Base-by-base conservation (phyloP, 2,329 filamentous ascomycete species). In the Curvularia sp. region DNA sequence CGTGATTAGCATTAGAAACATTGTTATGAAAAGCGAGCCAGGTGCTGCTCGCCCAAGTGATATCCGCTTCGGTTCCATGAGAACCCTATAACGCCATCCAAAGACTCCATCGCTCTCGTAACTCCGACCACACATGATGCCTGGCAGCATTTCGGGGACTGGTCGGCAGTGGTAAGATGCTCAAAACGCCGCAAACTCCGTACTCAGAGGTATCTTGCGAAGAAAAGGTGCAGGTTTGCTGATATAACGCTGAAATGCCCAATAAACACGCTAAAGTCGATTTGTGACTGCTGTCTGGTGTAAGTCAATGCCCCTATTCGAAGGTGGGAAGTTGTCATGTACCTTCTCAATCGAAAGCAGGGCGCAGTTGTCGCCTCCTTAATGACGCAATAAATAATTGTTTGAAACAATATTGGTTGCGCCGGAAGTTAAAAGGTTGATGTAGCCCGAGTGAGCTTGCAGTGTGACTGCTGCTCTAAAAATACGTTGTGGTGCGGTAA, bases 1-100 rank as follows among this genome's bases (percentile, higher is more conserved):
- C 55, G 66, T 65, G 42, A 76, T 73, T 74, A 77, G 67, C 57
- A 76, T 72, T 72, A 77, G 55, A 51, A 73, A 62, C 54, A 70
- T 51, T 60, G 51, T 65, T 57, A 74, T 51, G 45, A 70, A 51
- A 52, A 59, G 61, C 45, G 67, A 57, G 50, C 45, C 56, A 48
- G 41, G 59, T 52, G 56, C 49, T 60, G 58, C 49, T 55, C 38
- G 59, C 53, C 52, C 56, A 61, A 53, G 59, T 46, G 42, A 62
- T 53, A 34, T 46, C 53, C 51, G 59, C 60, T 45, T 53, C 54
- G 55, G 46, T 57, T 49, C 48, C 60, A 49, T 38, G 49, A 60
- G 39, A 45, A 52, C 27, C 45, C 58, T 57, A 51, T 53, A 58
- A 65, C 45, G 61, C 62, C 66, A 56, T 48, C 57, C 61, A 55